These are phyloP conservation scores for Ophiosphaerella herpotricha DNA, from an alignment of 2,329 filamentous ascomycete species.

Conservation along the genomic window DNA sequence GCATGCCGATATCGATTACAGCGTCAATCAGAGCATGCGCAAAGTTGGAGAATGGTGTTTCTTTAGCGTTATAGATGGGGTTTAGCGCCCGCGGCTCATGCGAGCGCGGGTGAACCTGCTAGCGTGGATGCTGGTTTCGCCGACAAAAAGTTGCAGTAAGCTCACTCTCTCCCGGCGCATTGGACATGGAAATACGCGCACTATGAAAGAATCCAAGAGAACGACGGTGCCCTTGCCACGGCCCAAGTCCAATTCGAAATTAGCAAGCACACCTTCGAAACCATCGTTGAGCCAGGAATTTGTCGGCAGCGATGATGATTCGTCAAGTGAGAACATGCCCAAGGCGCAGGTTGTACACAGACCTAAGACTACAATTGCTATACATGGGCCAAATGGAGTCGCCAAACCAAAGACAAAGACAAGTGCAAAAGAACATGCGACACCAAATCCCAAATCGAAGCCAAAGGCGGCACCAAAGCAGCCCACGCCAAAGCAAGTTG, in stretches of 20 bases:
- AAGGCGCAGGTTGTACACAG: constrained; percentile 23
- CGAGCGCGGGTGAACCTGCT: constrained; percentile 20
- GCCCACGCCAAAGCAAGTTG: constrained; percentile 26
- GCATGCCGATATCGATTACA: constrained; percentile 21
- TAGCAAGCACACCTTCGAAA: constrained; percentile 23
- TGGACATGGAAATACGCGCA: constrained; percentile 15
- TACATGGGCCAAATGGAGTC: constrained; percentile 36
- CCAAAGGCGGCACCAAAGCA: constrained; percentile 20
- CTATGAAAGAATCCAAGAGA: constrained; percentile 43
- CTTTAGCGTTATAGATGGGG: constrained; percentile 17
- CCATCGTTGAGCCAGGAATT: constrained; percentile 43
- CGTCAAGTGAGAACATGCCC: constrained; percentile 23
- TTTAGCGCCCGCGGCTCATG: constrained; percentile 20
- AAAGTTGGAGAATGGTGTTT: constrained; percentile 14
- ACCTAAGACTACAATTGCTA: constrained; percentile 33
- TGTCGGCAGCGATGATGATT: constrained; percentile 41
- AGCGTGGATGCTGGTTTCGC: constrained; percentile 7
- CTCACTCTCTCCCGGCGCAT: constrained; percentile 15
- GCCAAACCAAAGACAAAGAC: constrained; percentile 22
- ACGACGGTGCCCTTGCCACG: constrained; percentile 42
- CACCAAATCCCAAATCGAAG: constrained; percentile 17
- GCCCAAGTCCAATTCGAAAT: constrained; percentile 32
- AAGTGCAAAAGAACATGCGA: constrained; percentile 9
- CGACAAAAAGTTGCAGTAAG: constrained; percentile 34
- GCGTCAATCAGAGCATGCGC: neutral